Evolutionary conservation across 2,329 filamentous ascomycete species (phyloP).

Genomic region (Colletotrichum theobromicola): DNA sequence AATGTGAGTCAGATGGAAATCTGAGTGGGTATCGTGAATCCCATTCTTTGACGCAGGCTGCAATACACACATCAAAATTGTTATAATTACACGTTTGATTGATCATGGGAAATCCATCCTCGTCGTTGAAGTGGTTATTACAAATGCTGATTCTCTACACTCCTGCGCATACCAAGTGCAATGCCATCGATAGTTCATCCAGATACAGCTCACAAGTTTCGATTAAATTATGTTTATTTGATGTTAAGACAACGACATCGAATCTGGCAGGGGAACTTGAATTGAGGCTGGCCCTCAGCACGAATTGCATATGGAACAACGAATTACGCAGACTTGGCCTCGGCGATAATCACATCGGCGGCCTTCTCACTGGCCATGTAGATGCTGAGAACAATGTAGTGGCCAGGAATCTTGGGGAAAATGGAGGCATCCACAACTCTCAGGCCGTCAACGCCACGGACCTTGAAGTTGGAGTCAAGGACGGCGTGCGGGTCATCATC

Average conservation of each 20-base stretch:
- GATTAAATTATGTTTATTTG: not conserved
- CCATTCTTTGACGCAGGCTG: not conserved
- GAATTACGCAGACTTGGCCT: constrained; percentile 2
- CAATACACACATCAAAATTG: not conserved
- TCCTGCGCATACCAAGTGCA: no score
- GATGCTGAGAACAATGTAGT: constrained; percentile 51
- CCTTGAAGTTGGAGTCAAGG: constrained; percentile 61
- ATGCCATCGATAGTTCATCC: not conserved
- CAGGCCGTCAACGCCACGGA: constrained; percentile 58
- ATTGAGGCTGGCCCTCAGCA: not conserved
- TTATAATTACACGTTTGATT: not conserved
- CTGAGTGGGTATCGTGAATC: not conserved
- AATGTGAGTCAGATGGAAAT: not conserved
- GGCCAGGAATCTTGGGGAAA: constrained; percentile 55
- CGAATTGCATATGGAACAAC: fast-evolving
- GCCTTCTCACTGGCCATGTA: constrained; percentile 68
- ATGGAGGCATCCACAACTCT: constrained; percentile 67
- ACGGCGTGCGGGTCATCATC: constrained; percentile 61
- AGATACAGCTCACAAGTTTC: not conserved
- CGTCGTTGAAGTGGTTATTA: no score
- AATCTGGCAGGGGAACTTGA: not conserved
- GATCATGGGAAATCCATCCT: not conserved
- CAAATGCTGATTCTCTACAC: no score
- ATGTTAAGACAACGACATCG: not conserved
- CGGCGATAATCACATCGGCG: constrained; percentile 34